phyloP scores from a whole-genome alignment of 2,329 filamentous ascomycete genomes.

The Zymoseptoria tritici region DNA sequence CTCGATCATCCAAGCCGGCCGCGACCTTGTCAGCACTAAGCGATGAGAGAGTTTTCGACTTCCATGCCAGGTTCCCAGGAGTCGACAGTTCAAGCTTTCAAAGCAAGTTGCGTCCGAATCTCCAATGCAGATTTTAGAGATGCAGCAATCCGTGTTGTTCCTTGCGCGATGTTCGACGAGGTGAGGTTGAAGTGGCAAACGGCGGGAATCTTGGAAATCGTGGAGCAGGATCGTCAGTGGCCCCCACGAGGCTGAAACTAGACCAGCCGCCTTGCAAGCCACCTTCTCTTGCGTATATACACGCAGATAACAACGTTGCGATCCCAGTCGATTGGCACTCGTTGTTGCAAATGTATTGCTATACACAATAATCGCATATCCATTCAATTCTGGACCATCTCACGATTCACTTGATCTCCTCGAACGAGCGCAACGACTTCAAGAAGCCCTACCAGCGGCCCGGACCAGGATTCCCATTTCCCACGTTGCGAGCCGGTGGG shows the following conservation, averaged over 20 bases:
- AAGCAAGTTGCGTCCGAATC: no score
- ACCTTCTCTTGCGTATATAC: background rate
- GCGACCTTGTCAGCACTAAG: background rate
- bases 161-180: background rate
- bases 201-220: no score
- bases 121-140: no score
- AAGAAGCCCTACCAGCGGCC: no score
- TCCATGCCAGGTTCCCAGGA: background rate
- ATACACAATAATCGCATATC: accelerated
- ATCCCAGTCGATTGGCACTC: no score
- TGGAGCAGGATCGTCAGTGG: background rate
- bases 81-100: background rate
- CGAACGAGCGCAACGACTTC: no score
- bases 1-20: background rate
- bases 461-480: no score
- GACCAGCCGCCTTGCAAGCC: background rate
- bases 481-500: no score
- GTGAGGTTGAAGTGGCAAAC: background rate
- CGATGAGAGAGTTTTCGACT: background rate
- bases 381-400: no score
- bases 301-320: background rate
- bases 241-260: background rate
- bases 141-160: no score
- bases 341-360: no score
- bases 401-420: no score